Evolutionary conservation across 1,139 yeast species (phyloP), one percentile per base, ranked within the genome.

Genomic region (Debaryomyces sp.): DNA sequence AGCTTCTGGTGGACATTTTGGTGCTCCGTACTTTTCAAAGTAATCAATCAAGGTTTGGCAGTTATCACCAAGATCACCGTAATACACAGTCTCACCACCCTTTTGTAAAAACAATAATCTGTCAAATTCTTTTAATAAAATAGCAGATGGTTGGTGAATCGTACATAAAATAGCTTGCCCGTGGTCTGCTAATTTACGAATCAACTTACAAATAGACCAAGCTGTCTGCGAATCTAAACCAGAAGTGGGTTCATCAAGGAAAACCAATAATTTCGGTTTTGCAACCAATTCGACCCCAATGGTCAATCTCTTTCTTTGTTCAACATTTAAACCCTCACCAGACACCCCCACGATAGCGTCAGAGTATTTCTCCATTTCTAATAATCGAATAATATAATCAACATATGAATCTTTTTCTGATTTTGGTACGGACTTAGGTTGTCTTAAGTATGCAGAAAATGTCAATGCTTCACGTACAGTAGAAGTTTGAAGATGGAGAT

Each of bases 381-480:
- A 72, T 54, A 87, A 76, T 48, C 77, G 75, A 58, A 87, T 82
- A 33, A 86, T 84, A 52, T 84, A 82, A 53, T 87, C 91, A 45
- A 87, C 92, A 57, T 87, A 87, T 0, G 70, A 81, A 46, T 83
- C 69, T 70, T 87, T 87, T 55, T 87, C 94, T 17, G 66, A 64
- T 45, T 68, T 73, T 1, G 89, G 67, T 41, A 78, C 80, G 23
- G 63, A 50, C 9, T 65, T 62, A 4, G 90, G 89, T 63, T 87
- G 94, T 67, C 95, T 84, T 59, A 87, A 71, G 49, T 84, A 73
- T 9, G 95, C 95, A 47, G 89, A 79, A 59, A 87, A 88, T 52
- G 75, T 69, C 54, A 87, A 74, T 17, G 95, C 88, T 66, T 88
- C 95, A 59, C 94, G 81, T 23, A 87, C 95, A 45, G 95, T 87